Conservation (phyloP, 2,329 filamentous ascomycete genomes). For the Colletotrichum liaoningense region DNA sequence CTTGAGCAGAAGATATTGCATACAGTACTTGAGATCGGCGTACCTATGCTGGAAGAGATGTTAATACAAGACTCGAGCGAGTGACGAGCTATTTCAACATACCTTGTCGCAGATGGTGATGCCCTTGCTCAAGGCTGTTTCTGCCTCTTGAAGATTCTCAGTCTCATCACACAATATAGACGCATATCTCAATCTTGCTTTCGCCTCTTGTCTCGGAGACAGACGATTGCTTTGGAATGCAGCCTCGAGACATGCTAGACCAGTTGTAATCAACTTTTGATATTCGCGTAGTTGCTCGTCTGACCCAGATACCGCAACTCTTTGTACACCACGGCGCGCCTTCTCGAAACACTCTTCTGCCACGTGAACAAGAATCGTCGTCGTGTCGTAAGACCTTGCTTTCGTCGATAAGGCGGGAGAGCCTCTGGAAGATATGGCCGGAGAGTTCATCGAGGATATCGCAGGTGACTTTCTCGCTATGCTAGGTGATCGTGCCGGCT, state of each 20-base stretch:
- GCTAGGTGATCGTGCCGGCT: conserved; percentile 46
- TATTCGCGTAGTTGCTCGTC: conserved; percentile 71
- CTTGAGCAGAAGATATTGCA: conserved; percentile 79
- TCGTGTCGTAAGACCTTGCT: conserved; percentile 59
- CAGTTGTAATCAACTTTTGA: conserved; percentile 77
- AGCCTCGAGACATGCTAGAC: conserved; percentile 78
- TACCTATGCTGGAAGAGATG: conserved; percentile 59
- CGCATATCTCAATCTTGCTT: conserved; percentile 77
- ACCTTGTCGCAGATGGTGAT: conserved; percentile 77
- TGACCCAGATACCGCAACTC: conserved; percentile 61
- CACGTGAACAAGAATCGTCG: conserved; percentile 74
- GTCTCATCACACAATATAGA: conserved; percentile 80
- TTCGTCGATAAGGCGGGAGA: conserved; percentile 53
- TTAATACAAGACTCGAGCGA: conserved; percentile 33
- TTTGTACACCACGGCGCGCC: conserved; percentile 67
- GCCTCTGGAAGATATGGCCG: conserved; percentile 42
- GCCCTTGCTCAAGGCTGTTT: conserved; percentile 78
- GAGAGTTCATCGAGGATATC: conserved; percentile 37
- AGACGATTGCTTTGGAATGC: conserved; percentile 72
- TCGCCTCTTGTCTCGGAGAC: conserved; percentile 75
- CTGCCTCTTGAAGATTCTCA: conserved; percentile 78
- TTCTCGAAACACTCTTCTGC: conserved; percentile 81
- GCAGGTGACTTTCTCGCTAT: conserved; percentile 53
- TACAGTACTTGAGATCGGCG: conserved; percentile 78
- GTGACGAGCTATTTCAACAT: conserved; percentile 29